These are phyloP conservation scores for Melastoma malabathricum DNA, from an alignment of 345 rosid species.

Conservation along the genomic window DNA sequence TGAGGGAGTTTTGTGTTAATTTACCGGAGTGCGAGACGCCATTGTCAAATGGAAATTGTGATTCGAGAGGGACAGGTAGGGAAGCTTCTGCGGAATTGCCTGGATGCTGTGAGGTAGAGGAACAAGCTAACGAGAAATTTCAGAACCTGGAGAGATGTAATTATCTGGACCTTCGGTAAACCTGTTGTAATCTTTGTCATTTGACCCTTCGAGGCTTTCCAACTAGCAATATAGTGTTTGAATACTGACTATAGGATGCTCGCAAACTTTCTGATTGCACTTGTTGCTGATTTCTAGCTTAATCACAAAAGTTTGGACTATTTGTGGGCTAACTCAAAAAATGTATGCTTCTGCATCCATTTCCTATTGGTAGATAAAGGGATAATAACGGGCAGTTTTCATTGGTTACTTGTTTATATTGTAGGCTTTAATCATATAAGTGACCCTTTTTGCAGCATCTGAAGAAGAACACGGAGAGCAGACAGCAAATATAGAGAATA, in stretches of 20 bases:
- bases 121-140: constrained; percentile 23
- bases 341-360: too few relatives aligned
- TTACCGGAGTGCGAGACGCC: too few relatives aligned
- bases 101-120: constrained; percentile 20
- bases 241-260: not conserved
- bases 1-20: too few relatives aligned
- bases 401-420: too few relatives aligned
- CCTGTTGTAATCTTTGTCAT: not conserved
- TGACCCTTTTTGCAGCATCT: constrained; percentile 16
- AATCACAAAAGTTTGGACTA: not conserved
- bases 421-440: too few relatives aligned
- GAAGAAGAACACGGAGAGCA: constrained; percentile 26
- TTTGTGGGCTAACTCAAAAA: too few relatives aligned
- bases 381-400: too few relatives aligned
- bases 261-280: not conserved
- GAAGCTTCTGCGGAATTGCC: constrained; percentile 16
- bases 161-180: constrained; percentile 8
- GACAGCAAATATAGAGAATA: constrained; percentile 21
- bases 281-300: constrained; percentile 5
- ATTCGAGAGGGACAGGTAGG: too few relatives aligned
- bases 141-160: constrained; percentile 32
- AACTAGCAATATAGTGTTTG: not conserved
- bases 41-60: too few relatives aligned
- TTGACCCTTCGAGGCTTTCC: not conserved
- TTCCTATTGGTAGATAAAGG: too few relatives aligned